phyloP scores from a whole-genome alignment of 768 basidiomycete genomes.

The Phaeolepiota aurea region DNA sequence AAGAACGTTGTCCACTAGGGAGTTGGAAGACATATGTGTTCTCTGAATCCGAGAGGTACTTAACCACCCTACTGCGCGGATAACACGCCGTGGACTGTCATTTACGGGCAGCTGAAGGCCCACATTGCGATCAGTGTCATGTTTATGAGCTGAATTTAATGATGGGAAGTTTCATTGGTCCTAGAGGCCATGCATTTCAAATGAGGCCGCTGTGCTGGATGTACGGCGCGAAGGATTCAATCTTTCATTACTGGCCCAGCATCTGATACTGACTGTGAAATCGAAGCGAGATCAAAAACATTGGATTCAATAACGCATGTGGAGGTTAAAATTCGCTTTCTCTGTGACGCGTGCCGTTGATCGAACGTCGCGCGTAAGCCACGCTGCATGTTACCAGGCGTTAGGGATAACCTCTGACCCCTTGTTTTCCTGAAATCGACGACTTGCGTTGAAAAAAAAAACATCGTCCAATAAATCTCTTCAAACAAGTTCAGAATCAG shows the following conservation, averaged over 20 bases:
- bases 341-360: not conserved
- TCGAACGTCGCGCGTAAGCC: too few species aligned
- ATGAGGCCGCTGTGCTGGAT: conserved; percentile 16
- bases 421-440: too few species aligned
- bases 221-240: conserved; percentile 1
- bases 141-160: conserved; percentile 14
- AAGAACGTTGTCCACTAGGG: conserved; percentile 27
- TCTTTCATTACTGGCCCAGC: too few species aligned
- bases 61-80: conserved; percentile 30
- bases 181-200: conserved; percentile 12
- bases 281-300: not conserved
- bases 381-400: too few species aligned
- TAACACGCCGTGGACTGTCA: conserved; percentile 28
- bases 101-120: conserved; percentile 11
- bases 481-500: not conserved
- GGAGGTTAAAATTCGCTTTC: not conserved
- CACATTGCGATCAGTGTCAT: conserved; percentile 22
- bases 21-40: conserved; percentile 24
- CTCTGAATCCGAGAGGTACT: conserved; percentile 24
- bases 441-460: too few species aligned
- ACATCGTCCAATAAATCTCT: too few species aligned
- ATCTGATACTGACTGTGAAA: too few species aligned
- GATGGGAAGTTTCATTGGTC: not conserved
- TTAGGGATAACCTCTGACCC: too few species aligned
- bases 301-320: not conserved